Base-by-base conservation (phyloP, 805 yeast genomes). In the Candida coquimbonensis region DNA sequence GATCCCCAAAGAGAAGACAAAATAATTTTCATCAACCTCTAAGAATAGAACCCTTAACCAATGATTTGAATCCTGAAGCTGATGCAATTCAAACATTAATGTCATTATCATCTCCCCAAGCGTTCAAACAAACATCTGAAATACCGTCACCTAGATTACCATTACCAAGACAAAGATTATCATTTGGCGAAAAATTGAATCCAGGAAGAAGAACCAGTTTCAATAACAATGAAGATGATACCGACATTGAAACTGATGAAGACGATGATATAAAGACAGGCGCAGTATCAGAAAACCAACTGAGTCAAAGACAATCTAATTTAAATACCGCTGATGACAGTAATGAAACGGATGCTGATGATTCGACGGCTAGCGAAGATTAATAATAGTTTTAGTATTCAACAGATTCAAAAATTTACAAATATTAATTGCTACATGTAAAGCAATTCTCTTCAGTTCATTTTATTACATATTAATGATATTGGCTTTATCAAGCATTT, bases 61-160 rank as follows among this genome's bases (percentile, higher is more conserved):
- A 29, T 4, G 27, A 37, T 11, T 31, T 38, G 8, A 61, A 61
- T 7, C 61, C 66, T 5, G 70, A 68, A 48, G 70, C 63, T 4
- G 72, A 67, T 44, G 73, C 72, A 2, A 62, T 69, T 4, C 70
- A 67, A 39, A 68, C 70, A 4, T 50, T 69, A 17, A 69, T 69
- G 72, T 66, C 72, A 1, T 52, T 69, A 21, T 60, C 73, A 7
- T 65, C 69, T 1, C 69, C 70, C 5, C 43, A 47, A 25, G 31
- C 50, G 31, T 52, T 50, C 29, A 50, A 50, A 17, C 43, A 43
- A 7, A 33, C 37, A 25, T 6, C 27, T 7, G 50, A 44, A 5
- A 31, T 32, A 12, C 25, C 31, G n/a, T 40, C 43, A 40, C 43
- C 43, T 5, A 33, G 9, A 7, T 12, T 13, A 11, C 14, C 44